Conservation (phyloP, 306 rosid genomes). For the Dryas alaskensis region DNA sequence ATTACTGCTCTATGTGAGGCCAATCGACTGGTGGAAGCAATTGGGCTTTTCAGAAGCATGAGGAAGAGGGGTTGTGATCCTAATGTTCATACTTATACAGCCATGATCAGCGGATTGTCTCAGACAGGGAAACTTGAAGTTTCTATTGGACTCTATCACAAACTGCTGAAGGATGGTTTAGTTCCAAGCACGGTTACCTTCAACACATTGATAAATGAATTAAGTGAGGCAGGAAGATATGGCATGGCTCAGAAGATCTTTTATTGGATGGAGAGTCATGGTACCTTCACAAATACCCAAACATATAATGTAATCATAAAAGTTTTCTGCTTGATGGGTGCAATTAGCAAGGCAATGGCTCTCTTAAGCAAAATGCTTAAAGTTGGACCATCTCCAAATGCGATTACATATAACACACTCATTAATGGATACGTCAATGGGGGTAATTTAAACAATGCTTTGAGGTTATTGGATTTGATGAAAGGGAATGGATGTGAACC, state of each 20-base stretch:
- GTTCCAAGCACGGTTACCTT: conserved; percentile 35
- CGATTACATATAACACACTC: conserved; percentile 39
- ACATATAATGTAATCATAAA: conserved; percentile 41
- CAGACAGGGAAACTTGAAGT: conserved; percentile 31
- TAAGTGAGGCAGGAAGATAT: conserved; percentile 35
- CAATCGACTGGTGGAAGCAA: conserved; percentile 31
- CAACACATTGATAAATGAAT: conserved; percentile 40
- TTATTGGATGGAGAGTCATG: conserved; percentile 40
- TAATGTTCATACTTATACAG: conserved; percentile 37
- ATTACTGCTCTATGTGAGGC: conserved; percentile 39
- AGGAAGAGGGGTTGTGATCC: conserved; percentile 33
- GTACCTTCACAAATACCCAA: conserved; percentile 29
- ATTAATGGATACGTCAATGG: conserved; percentile 25
- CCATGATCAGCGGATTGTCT: conserved; percentile 38
- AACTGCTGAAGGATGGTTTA: conserved; percentile 37
- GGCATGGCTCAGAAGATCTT: conserved; percentile 26
- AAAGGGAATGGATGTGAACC: conserved; percentile 40
- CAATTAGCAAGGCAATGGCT: conserved; percentile 35
- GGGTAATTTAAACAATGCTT: conserved; percentile 35
- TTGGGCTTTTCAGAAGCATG: conserved; percentile 38
- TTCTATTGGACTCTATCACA: conserved; percentile 45
- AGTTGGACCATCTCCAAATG: conserved; percentile 35
- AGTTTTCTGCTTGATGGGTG: conserved; percentile 32
- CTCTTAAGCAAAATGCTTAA: conserved; percentile 43
- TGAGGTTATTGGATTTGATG: conserved; percentile 40